Evolutionary conservation across 148 eudicot species (phyloP).

Genomic region (Rhododendron henanense): DNA sequence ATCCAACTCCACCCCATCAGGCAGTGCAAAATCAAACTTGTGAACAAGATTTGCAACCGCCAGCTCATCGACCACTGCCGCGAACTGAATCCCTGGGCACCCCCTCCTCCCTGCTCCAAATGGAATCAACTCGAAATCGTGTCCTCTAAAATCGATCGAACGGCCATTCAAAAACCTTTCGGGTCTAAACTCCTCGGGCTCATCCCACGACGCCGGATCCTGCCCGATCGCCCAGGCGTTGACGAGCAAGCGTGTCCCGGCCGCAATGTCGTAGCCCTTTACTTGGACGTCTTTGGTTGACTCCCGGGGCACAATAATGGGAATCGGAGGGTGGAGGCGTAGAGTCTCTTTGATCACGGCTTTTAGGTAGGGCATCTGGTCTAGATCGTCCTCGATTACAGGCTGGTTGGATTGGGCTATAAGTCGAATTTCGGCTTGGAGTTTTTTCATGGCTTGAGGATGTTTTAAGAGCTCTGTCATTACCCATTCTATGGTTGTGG

Average conservation of each 20-base stretch:
- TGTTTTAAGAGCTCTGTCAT: neutral
- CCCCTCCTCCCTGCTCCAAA: neutral
- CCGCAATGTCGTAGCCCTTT: neutral
- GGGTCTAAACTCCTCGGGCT: neutral
- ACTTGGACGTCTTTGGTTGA: neutral
- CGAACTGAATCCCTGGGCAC: neutral
- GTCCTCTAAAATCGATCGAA: neutral
- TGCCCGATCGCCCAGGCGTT: neutral
- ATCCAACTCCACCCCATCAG: neutral
- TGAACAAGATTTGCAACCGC: neutral
- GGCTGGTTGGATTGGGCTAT: neutral
- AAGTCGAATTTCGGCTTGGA: neutral
- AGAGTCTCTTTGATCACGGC: neutral
- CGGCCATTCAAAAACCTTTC: neutral
- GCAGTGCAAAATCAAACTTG: neutral
- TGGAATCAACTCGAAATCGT: neutral
- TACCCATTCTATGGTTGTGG: neutral
- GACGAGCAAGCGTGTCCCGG: neutral
- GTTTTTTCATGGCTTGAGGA: neutral
- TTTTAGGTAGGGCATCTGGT: neutral
- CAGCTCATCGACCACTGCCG: neutral
- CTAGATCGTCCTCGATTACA: neutral
- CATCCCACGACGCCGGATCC: neutral
- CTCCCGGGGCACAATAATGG: neutral
- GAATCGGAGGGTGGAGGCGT: neutral